These are phyloP conservation scores for Abelmoschus esculentus DNA, from an alignment of 345 rosid species.

Conservation along the genomic window DNA sequence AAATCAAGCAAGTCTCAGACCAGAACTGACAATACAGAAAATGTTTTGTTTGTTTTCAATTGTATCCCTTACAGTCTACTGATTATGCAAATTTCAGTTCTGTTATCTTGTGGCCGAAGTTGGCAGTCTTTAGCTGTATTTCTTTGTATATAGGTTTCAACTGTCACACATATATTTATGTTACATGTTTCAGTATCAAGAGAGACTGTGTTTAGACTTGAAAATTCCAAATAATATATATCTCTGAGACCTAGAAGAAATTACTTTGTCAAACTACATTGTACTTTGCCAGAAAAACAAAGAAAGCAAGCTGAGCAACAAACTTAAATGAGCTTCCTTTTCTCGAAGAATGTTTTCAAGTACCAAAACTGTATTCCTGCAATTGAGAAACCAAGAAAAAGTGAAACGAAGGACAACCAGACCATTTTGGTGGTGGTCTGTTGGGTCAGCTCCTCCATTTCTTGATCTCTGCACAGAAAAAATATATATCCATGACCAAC, in stretches of 20 bases:
- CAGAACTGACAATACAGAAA: neutral
- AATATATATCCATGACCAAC: no score
- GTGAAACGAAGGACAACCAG: slow-evolving; percentile 64
- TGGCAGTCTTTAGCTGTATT: neutral
- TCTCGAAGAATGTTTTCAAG: slow-evolving; percentile 85
- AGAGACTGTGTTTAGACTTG: no score
- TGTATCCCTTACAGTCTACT: neutral
- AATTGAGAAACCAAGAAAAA: slow-evolving; percentile 67
- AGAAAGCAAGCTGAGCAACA: neutral
- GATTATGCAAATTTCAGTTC: neutral
- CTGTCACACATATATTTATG: no score
- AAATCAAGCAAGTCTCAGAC: no score
- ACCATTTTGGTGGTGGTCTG: slow-evolving; percentile 72
- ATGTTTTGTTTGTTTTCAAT: slow-evolving; percentile 2
- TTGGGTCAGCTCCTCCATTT: slow-evolving; percentile 76
- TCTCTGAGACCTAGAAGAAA: neutral
- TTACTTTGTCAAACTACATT: no score
- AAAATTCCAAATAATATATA: neutral
- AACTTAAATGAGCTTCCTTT: slow-evolving; percentile 73
- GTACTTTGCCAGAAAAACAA: no score
- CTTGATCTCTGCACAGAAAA: slow-evolving; percentile 52
- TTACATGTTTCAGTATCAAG: no score
- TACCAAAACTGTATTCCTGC: slow-evolving; percentile 85
- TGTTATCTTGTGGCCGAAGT: no score
- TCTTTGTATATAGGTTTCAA: no score